A percentile compares a stretch with the other conserved stretches of the same genome.
Evolutionary conservation across 2,329 filamentous ascomycete genomes (phyloP).

Genomic region (Calonectria pseudoturangicola): DNA sequence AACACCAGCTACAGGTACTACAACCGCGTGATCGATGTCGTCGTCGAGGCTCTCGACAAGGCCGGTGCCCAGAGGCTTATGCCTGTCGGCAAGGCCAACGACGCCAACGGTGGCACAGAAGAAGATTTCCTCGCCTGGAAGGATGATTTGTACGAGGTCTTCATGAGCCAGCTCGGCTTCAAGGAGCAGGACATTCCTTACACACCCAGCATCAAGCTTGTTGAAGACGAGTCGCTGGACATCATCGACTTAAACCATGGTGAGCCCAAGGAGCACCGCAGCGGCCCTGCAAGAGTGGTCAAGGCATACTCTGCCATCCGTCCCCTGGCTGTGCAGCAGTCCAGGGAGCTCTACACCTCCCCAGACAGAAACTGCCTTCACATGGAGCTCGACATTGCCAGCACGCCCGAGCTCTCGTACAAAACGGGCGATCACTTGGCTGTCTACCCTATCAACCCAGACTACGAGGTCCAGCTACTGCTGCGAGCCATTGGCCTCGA

Average conservation of each 20-base stretch:
- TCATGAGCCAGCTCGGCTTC: constrained; percentile 46
- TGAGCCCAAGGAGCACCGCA: constrained; percentile 48
- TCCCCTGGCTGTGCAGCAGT: constrained; percentile 41
- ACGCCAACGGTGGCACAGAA: constrained; percentile 57
- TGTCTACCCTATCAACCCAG: constrained; percentile 63
- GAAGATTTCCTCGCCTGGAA: constrained; percentile 63
- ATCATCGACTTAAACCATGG: constrained; percentile 51
- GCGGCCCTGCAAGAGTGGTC: constrained; percentile 44
- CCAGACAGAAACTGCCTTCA: constrained; percentile 57
- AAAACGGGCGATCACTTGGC: constrained; percentile 64
- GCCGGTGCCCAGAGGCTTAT: constrained; percentile 55
- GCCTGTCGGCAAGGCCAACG: constrained; percentile 57
- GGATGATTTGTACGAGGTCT: constrained; percentile 52
- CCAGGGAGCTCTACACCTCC: constrained; percentile 46
- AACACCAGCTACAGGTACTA: constrained; percentile 63
- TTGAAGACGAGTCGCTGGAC: constrained; percentile 51
- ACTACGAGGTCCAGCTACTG: constrained; percentile 58
- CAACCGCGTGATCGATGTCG: constrained; percentile 59
- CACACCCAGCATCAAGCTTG: constrained; percentile 44
- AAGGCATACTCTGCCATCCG: constrained; percentile 50
- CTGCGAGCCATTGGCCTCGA: constrained; percentile 54
- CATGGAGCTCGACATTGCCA: constrained; percentile 61
- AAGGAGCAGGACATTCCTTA: constrained; percentile 50
- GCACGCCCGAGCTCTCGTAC: constrained; percentile 57
- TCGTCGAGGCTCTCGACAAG: constrained; percentile 50